Base-by-base conservation (phyloP, 176 grass and related monocot genomes). In the Cocos nucifera region DNA sequence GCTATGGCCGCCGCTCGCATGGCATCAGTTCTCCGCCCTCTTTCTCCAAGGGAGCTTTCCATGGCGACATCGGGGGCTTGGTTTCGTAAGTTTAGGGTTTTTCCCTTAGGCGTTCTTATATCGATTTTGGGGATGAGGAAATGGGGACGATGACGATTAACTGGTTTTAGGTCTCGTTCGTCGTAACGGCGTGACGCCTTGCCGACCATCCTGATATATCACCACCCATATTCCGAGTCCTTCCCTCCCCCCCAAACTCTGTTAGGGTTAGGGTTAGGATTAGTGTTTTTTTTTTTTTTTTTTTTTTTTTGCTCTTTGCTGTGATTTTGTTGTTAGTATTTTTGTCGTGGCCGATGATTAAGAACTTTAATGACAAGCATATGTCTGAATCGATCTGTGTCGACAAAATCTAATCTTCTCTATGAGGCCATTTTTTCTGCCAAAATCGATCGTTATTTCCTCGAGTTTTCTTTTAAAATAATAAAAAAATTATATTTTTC, bases 171-270 rank as follows among this genome's bases (percentile, higher is more conserved):
- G 72, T 75, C 72, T 75, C 72, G 72, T 75, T 75, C 72, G 72
- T 66, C 72, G 72, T 75, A 75, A 75, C 49, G 72, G 61, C 72
- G 26, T 66, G 27, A 29, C 19, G 72, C 72, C 72, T 75, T 75
- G 72, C 62, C 72, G 72, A 75, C 59, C 50, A 66, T 16, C 22
- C 69, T 73, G 35, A 58, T 73, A 70, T 70, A 73, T 73, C 69
- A 73, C 69, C 69, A 73, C 58, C 70, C 58, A 73, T 73, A 63
- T 54, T 63, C 70, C 62, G 70, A 73, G 70, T 73, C 53, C 58
- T 63, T 21, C 18, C 35, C 9, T 44, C 14, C 35, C 35, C 9
- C 35, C 9, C 35, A 44, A 4, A 2, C 35, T 44, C 1, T 44
- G 8, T 12, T 10, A 44, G 35, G 8, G 35, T 12, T 44, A 44